phyloP scores from a whole-genome alignment of 176 grass and related monocot genomes.

The Carex kokanica region DNA sequence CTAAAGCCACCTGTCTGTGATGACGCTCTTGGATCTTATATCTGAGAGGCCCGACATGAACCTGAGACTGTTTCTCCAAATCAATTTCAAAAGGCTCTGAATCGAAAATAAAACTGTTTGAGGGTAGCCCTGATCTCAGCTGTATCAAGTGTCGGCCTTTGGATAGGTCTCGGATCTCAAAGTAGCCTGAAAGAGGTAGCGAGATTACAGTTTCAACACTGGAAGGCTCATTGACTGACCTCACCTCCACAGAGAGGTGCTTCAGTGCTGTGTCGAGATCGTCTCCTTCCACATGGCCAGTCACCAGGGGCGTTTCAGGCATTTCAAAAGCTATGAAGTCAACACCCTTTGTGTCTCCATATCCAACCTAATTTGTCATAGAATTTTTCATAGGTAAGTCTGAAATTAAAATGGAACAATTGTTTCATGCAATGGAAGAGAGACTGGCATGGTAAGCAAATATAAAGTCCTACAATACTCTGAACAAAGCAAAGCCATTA shows the following conservation, averaged over 20 bases:
- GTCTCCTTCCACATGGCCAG: constrained; percentile 71
- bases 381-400: constrained; percentile 26
- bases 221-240: constrained; percentile 61
- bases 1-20: constrained; percentile 71
- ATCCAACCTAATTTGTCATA: constrained; percentile 49
- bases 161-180: constrained; percentile 71
- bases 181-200: constrained; percentile 76
- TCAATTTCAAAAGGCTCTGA: constrained; percentile 82
- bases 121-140: constrained; percentile 65
- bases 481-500: background rate
- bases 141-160: constrained; percentile 75
- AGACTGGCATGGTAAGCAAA: background rate
- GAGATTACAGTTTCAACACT: constrained; percentile 68
- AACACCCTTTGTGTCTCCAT: constrained; percentile 62
- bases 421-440: background rate
- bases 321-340: constrained; percentile 90
- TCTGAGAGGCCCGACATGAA: constrained; percentile 83
- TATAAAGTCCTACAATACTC: background rate
- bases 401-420: background rate
- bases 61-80: constrained; percentile 74
- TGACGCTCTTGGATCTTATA: constrained; percentile 67
- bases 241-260: constrained; percentile 83
- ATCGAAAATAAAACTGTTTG: constrained; percentile 61
- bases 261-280: constrained; percentile 47
- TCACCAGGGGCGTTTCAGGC: constrained; percentile 68